These are phyloP conservation scores for Cadophora luteo-olivacea DNA, from an alignment of 2,329 filamentous ascomycete species.

Conservation along the genomic window DNA sequence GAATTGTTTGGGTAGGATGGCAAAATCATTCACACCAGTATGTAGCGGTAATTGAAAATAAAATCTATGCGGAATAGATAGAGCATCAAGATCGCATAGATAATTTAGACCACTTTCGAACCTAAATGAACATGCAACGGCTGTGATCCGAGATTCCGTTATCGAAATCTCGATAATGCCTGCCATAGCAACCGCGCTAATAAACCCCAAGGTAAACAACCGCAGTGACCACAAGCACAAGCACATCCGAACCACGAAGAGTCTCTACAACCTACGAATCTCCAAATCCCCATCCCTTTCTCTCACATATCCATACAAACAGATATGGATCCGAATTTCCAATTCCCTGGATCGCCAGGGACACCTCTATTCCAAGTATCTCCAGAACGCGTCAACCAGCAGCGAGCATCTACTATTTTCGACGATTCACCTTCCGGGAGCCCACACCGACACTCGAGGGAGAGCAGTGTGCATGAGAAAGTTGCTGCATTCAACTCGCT, in stretches of 20 bases:
- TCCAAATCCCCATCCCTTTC: slow-evolving; percentile 23
- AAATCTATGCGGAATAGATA: not conserved
- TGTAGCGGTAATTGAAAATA: not conserved
- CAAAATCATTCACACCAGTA: not conserved
- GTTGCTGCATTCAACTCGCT: slow-evolving; percentile 77
- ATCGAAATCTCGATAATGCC: slow-evolving; percentile 9
- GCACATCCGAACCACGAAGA: slow-evolving; percentile 13
- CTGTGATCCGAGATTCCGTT: not conserved
- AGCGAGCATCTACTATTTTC: slow-evolving; percentile 39
- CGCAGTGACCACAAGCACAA: slow-evolving; percentile 7
- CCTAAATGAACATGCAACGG: not conserved
- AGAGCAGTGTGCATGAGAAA: slow-evolving; percentile 69
- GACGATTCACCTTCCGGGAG: slow-evolving; percentile 34
- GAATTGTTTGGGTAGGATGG: not conserved
- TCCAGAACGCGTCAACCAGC: slow-evolving; percentile 67
- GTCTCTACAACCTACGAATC: slow-evolving; percentile 13
- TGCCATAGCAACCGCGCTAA: slow-evolving; percentile 18
- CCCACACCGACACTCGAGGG: slow-evolving; percentile 49
- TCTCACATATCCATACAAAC: slow-evolving; percentile 14
- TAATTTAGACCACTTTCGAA: not conserved
- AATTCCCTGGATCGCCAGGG: slow-evolving; percentile 60
- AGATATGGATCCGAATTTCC: slow-evolving; percentile 53
- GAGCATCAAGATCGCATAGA: not conserved
- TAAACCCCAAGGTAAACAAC: slow-evolving; percentile 3
- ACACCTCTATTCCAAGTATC: slow-evolving; percentile 66